Evolutionary conservation across 768 basidiomycete genomes (phyloP), one percentile per base, ranked within the genome.

Genomic region (Rhizopogon sp.): DNA sequence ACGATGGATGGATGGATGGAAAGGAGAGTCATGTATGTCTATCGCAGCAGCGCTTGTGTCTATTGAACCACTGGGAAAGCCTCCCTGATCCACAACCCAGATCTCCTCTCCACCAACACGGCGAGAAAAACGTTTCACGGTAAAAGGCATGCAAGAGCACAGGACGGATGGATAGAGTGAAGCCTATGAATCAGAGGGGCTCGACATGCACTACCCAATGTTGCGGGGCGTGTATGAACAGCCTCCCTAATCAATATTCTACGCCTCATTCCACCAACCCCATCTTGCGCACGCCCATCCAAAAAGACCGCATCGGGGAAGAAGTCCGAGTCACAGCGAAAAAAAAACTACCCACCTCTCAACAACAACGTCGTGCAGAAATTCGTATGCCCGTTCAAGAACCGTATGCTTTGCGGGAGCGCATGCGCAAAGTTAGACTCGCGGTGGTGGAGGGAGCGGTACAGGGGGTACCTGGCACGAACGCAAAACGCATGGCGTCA

Each of bases 301-400:
- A 25, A 25, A 3, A 25, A 25, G 25, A 25, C 25, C 25, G 25
- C 25, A 25, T 25, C 25, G 25, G 25, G 25, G 25, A 25, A 25
- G 22, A 35, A 16, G 52, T 33, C 5, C 47, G 16, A 22, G 4
- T 4, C 41, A 42, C 39, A 8, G 2, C 41, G 7, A 22, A 25
- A 17, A 22, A 20, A 35, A 20, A 20, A 46, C 6, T 6, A 55
- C 70, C 10, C 57, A 75, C 78, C 79, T 58, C 85, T 76, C 31
- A 94, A 66, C 8, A 89, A 74, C 8, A 95, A 73, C 0, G 88
- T 90, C 1, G 93, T 95, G 59, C 90, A 91, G 68, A 93, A 94
- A 64, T 87, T 89, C 11, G 87, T 90, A 63, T 96, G 93, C 0
- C 90, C 92, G 42, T 76, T 81, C 57, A 95, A 76, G 77, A 95